Evolutionary conservation across 2,329 filamentous ascomycete species (phyloP).

Genomic region (Trichoderma atrobrunneum): DNA sequence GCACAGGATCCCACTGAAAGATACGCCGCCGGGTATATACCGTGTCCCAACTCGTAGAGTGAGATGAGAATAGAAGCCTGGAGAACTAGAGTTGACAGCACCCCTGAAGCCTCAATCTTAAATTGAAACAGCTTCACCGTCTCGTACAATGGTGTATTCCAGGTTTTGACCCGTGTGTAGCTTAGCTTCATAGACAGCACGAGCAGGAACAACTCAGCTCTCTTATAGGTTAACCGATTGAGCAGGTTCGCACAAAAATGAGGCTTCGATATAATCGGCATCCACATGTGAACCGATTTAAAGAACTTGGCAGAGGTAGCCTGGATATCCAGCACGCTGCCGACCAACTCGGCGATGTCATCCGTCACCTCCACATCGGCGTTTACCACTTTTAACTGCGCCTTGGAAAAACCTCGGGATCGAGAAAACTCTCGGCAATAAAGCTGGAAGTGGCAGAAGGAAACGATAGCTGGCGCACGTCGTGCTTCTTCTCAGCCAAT

Average conservation of each 20-base stretch:
- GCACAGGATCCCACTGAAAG: conserved; percentile 10
- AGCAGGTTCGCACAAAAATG: neutral
- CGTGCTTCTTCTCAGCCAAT: neutral
- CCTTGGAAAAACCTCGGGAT: conserved; percentile 16
- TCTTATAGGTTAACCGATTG: conserved; percentile 4
- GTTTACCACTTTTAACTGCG: conserved; percentile 10
- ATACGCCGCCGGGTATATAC: conserved; percentile 6
- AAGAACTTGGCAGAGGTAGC: conserved; percentile 1
- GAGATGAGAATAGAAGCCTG: conserved; percentile 12
- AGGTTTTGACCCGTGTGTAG: neutral
- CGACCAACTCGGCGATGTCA: neutral
- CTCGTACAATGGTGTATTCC: conserved; percentile 1
- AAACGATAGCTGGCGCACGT: neutral
- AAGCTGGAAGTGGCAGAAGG: neutral
- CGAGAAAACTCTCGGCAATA: conserved; percentile 15
- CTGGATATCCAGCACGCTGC: conserved; percentile 11
- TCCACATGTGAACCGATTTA: conserved; percentile 7
- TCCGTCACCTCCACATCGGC: neutral
- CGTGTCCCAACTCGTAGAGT: conserved; percentile 12
- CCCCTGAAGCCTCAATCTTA: conserved; percentile 5
- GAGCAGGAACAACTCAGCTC: conserved; percentile 9
- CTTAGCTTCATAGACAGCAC: conserved; percentile 15
- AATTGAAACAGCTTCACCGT: conserved; percentile 7
- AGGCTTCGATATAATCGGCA: conserved; percentile 12
- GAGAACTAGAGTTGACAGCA: conserved; percentile 4